Conservation (phyloP, 345 rosid species). For the Gossypium arboreum region DNA sequence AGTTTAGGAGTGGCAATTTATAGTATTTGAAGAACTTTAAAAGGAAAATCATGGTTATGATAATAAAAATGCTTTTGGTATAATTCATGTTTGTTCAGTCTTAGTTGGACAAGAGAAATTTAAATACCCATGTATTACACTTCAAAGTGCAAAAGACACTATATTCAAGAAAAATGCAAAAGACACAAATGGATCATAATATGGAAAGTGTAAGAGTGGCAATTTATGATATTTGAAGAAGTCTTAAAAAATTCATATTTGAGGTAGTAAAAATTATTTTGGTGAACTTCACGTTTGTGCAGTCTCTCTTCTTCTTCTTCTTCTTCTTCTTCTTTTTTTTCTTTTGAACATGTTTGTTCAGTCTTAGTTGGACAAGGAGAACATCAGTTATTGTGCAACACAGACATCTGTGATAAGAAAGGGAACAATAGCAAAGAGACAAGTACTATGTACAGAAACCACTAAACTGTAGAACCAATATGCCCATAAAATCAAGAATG, state of each 20-base stretch:
- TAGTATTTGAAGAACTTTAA: neutral
- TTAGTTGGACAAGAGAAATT: neutral
- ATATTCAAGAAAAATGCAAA: neutral
- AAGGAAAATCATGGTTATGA: neutral
- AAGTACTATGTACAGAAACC: neutral
- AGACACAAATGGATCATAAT: neutral
- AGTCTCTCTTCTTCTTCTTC: too few species aligned
- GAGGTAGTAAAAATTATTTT: too few species aligned
- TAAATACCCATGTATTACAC: neutral
- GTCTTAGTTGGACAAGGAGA: neutral
- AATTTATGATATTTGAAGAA: neutral
- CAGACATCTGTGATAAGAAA: neutral
- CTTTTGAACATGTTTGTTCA: neutral
- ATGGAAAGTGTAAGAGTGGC: neutral
- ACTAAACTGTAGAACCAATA: neutral
- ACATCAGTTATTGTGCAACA: neutral
- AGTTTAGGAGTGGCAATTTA: neutral
- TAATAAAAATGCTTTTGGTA: neutral
- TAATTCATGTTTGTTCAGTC: too few species aligned
- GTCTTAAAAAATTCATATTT: neutral
- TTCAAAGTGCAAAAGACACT: neutral
- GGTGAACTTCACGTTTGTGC: too few species aligned
- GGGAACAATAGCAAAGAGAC: neutral
- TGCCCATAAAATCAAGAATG: neutral
- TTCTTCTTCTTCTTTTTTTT: too few species aligned